phyloP scores from a whole-genome alignment of 176 grass and related monocot genomes.

The Eragrostis curvula region DNA sequence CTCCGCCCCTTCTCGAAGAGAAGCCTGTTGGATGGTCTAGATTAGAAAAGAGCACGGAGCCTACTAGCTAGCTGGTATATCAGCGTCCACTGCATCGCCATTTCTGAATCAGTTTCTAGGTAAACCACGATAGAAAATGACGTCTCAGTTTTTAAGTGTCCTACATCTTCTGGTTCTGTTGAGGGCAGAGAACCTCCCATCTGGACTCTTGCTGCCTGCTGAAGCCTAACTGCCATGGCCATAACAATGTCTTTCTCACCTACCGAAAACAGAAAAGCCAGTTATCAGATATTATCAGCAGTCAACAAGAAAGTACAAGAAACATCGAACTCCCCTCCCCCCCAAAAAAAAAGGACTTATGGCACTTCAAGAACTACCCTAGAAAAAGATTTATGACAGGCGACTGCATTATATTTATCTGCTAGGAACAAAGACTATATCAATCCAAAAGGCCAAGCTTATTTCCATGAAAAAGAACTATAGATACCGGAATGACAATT shows the following conservation, averaged over 20 bases:
- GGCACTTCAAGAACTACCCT: too few relatives aligned
- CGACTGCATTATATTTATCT: too few relatives aligned
- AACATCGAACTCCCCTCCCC: background rate
- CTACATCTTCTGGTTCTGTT: background rate
- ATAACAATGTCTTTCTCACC: background rate
- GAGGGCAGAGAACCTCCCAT: background rate
- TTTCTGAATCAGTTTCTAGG: slow-evolving; percentile 68
- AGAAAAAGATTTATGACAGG: too few relatives aligned
- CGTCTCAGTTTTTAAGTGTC: background rate
- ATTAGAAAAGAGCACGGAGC: slow-evolving; percentile 91
- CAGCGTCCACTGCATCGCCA: slow-evolving; percentile 94
- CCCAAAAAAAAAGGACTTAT: too few relatives aligned
- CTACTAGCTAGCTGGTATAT: slow-evolving; percentile 87
- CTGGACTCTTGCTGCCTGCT: background rate
- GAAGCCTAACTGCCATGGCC: background rate
- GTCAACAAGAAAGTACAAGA: background rate
- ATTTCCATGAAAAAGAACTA: too few relatives aligned
- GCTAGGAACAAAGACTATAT: too few relatives aligned
- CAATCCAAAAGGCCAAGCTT: too few relatives aligned
- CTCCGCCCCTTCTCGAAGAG: too few relatives aligned
- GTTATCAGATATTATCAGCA: background rate
- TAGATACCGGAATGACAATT: too few relatives aligned
- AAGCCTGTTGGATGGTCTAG: slow-evolving; percentile 90
- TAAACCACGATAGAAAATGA: too few relatives aligned
- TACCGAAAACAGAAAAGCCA: background rate